Evolutionary conservation across 2,329 filamentous ascomycete species (phyloP).

Genomic region (Harringtonia lauricola): DNA sequence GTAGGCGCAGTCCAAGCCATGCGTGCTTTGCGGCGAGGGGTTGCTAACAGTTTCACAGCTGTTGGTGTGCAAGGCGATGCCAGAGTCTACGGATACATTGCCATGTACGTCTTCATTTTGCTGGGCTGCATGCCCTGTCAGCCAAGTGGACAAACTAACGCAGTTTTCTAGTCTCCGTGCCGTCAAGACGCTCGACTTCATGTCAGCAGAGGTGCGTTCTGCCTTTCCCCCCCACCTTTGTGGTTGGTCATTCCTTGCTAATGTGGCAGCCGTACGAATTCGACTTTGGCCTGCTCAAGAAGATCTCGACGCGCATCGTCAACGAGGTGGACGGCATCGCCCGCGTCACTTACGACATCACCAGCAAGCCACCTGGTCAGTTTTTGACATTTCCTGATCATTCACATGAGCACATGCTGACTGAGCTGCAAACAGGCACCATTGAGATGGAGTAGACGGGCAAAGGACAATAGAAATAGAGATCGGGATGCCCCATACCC

Average conservation of each 20-base stretch:
- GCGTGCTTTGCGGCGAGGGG: too few species aligned
- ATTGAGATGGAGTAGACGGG: too few species aligned
- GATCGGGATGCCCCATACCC: too few species aligned
- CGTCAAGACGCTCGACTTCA: neutral
- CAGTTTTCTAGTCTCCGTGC: neutral
- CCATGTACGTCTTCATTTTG: neutral
- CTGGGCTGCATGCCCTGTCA: too few species aligned
- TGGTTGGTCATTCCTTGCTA: conserved; percentile 35
- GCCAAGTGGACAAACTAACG: neutral
- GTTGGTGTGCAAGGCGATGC: neutral
- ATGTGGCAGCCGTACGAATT: conserved; percentile 70
- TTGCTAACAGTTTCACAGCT: neutral
- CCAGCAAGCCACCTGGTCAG: conserved; percentile 43
- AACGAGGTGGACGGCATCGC: conserved; percentile 67
- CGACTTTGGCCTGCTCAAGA: conserved; percentile 51
- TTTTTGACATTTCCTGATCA: neutral
- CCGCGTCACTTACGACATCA: conserved; percentile 57
- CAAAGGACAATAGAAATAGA: too few species aligned
- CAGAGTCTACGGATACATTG: neutral
- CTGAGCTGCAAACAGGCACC: too few species aligned
- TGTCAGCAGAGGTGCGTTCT: neutral
- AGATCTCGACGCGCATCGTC: conserved; percentile 56
- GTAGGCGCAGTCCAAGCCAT: neutral
- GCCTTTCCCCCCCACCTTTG: too few species aligned
- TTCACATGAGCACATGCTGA: too few species aligned